Conservation (phyloP, 2,329 filamentous ascomycete species). For the Alternaria gansuensis region DNA sequence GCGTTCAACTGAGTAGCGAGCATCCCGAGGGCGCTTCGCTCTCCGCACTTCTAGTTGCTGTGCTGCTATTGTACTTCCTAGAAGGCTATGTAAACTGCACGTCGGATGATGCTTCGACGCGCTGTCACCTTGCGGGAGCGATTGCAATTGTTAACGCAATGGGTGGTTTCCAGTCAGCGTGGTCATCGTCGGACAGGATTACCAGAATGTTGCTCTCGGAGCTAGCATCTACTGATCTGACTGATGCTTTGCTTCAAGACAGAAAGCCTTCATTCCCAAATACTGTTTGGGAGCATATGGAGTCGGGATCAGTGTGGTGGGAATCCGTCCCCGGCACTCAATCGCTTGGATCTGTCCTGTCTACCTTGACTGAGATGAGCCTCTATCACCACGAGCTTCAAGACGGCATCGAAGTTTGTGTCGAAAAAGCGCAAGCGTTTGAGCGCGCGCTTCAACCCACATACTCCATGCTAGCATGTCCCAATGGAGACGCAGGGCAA, state of each 20-base stretch:
- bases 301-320: slow-evolving; percentile 25
- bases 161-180: slow-evolving; percentile 60
- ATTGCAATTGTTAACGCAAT: slow-evolving; percentile 79
- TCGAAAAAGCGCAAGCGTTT: slow-evolving; percentile 12
- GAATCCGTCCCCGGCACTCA: slow-evolving; percentile 13
- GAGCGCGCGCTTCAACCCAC: slow-evolving; percentile 16
- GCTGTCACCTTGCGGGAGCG: slow-evolving; percentile 53
- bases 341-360: slow-evolving; percentile 14
- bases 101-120: slow-evolving; percentile 24
- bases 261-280: slow-evolving; percentile 21
- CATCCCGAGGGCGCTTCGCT: slow-evolving; percentile 14
- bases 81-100: slow-evolving; percentile 28
- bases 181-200: slow-evolving; percentile 16
- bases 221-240: slow-evolving; percentile 29
- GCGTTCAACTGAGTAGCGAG: slow-evolving; percentile 17
- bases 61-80: slow-evolving; percentile 27
- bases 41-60: slow-evolving; percentile 24
- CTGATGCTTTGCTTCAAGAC: slow-evolving; percentile 24
- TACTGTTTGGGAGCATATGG: slow-evolving; percentile 21
- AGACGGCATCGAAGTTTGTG: slow-evolving; percentile 2
- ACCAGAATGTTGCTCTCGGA: slow-evolving; percentile 27
- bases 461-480: slow-evolving; percentile 2
- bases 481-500: background rate
- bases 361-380: slow-evolving; percentile 18
- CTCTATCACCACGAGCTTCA: slow-evolving; percentile 14